Base-by-base conservation (phyloP, 257 asterid species). In the Ehretia macrophylla region DNA sequence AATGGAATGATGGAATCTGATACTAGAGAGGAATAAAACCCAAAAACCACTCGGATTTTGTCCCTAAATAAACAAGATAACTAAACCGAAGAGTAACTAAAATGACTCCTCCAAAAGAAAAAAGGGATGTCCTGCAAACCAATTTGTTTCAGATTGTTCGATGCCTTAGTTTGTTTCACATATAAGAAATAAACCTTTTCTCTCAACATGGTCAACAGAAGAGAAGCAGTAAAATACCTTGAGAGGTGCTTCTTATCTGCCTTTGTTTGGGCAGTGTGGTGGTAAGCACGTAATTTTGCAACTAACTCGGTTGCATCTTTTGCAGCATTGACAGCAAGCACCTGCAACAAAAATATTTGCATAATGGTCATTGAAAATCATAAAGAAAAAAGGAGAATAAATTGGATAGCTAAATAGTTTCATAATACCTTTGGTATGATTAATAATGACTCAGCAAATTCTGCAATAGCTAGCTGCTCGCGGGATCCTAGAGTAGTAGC, bases 401-500 rank as follows among this genome's bases (percentile, higher is more conserved):
- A 40, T 49, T 55, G 68, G 45, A 17, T 48, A 32, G 46, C 18
- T 45, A 47, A 49, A 48, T 54, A 63, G 52, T 32, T 62, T n/a
- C 35, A 44, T 1, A 61, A 70, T 59, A 88, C 99, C 99, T 92
- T 92, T 13, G 99, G 99, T 19, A 92, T 92, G 69, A 92, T 65
- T 51, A 88, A 59, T 22, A 92, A 75, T 19, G 99, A 88, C 68
- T 92, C 97, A 61, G 99, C 97, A 69, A 88, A 92, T 60, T 88
- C 97, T 51, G 99, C 99, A 70, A 92, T 92, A 38, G 99, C 99
- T 57, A 92, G 83, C 72, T 88, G 99, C 83, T 92, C 97, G 72
- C 99, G 79, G 60, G 99, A 86, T 62, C 99, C 99, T 68, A 92
- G 77, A 32, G 99, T 92, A 56, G 97, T 88, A 32, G 96, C 98